phyloP scores from a whole-genome alignment of 352 stramenopile species.

The Phytophthora kernoviae region DNA sequence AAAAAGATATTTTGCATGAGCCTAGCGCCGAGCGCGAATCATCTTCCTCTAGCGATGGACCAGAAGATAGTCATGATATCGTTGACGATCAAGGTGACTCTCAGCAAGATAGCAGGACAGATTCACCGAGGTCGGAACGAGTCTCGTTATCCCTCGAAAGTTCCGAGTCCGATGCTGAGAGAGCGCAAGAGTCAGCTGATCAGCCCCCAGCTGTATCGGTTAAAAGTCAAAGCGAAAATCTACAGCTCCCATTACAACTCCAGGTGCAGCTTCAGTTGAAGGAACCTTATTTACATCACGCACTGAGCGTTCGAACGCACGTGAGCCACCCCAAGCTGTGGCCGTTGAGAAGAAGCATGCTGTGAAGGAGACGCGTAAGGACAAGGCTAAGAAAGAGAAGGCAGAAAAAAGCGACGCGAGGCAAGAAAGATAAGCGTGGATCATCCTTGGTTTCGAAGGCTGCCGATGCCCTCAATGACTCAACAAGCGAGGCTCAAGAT shows the following conservation, averaged over 20 bases:
- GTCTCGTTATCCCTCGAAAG: constrained; percentile 17
- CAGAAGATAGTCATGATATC: constrained; percentile 4
- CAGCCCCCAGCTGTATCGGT: constrained; percentile 3
- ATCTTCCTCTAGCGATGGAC: constrained; percentile 15
- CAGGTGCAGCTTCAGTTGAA: constrained; percentile 1
- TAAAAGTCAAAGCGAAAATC: constrained; percentile 29
- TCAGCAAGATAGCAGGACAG: neutral
- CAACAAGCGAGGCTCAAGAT: constrained; percentile 17
- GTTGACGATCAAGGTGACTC: constrained; percentile 3
- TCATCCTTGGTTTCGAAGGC: constrained; percentile 12
- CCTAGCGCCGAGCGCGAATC: constrained; percentile 18
- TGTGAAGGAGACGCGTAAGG: constrained; percentile 51
- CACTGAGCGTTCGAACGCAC: neutral
- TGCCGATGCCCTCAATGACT: constrained; percentile 17
- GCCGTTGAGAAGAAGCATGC: constrained; percentile 37
- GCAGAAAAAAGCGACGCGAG: constrained; percentile 46
- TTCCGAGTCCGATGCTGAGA: constrained; percentile 31
- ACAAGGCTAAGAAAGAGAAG: constrained; percentile 69
- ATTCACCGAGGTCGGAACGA: constrained; percentile 12
- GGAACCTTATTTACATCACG: neutral
- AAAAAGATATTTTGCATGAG: neutral
- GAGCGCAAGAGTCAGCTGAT: constrained; percentile 7
- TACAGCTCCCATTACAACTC: neutral
- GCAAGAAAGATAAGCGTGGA: constrained; percentile 67
- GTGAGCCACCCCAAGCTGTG: constrained; percentile 2